A percentile compares a stretch with the other conserved stretches of the same genome.
These are phyloP conservation scores for Schoenoplectus triqueter DNA, from an alignment of 202 grass and related monocot species.

Conservation along the genomic window DNA sequence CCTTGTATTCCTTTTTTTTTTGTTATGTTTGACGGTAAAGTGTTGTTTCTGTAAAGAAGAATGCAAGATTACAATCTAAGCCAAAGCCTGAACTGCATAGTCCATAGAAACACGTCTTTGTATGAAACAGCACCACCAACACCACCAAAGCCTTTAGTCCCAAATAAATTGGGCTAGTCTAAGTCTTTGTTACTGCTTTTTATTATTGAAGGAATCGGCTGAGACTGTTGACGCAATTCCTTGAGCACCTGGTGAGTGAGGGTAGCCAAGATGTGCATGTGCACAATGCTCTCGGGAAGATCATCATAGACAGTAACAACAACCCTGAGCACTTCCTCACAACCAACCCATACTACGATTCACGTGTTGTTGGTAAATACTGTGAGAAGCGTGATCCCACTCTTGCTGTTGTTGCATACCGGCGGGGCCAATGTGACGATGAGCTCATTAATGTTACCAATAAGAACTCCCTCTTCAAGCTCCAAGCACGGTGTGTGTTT, in stretches of 20 bases:
- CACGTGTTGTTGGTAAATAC: slow-evolving; percentile 92
- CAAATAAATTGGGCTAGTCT: not conserved
- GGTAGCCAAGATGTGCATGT: slow-evolving; percentile 98
- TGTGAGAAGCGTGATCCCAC: slow-evolving; percentile 95
- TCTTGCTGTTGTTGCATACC: slow-evolving; percentile 92
- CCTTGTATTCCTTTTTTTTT: slow-evolving; percentile 1
- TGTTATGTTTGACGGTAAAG: not conserved
- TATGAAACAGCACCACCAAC: not conserved
- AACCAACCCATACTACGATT: slow-evolving; percentile 93
- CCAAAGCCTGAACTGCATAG: not conserved
- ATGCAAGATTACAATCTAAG: not conserved
- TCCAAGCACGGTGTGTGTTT: slow-evolving; percentile 74
- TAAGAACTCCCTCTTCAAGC: slow-evolving; percentile 93
- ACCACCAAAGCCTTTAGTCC: no score
- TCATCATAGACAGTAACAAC: slow-evolving; percentile 96
- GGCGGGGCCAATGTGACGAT: slow-evolving; percentile 87
- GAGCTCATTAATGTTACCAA: slow-evolving; percentile 91
- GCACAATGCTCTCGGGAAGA: slow-evolving; percentile 92
- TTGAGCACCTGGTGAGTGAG: slow-evolving; percentile 90
- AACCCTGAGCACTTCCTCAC: slow-evolving; percentile 97
- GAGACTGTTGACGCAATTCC: slow-evolving; percentile 73
- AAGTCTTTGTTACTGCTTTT: slow-evolving; percentile 23
- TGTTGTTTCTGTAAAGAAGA: slow-evolving; percentile 11
- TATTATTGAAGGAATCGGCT: slow-evolving; percentile 72
- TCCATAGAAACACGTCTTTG: not conserved